These are phyloP conservation scores for Jatropha curcas DNA, from an alignment of 345 rosid genomes.

Conservation along the genomic window DNA sequence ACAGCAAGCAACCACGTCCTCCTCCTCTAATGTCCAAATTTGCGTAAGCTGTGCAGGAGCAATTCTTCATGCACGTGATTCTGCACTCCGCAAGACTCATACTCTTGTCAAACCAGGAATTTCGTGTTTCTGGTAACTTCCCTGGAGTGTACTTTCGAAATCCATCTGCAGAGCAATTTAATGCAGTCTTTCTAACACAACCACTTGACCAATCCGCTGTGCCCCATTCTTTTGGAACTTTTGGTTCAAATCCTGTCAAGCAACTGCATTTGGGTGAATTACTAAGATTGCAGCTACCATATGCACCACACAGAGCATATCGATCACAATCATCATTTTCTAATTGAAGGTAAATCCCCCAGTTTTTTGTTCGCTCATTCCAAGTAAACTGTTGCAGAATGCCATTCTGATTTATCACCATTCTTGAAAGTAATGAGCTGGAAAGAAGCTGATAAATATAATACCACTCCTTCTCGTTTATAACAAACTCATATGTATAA, in stretches of 20 bases:
- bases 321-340: neutral
- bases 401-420: neutral
- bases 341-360: neutral
- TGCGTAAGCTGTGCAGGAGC: slow-evolving; percentile 2
- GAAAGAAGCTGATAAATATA: neutral
- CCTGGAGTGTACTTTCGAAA: neutral
- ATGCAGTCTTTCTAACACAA: neutral
- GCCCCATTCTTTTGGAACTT: neutral
- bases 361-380: neutral
- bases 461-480: neutral
- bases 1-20: slow-evolving; percentile 10
- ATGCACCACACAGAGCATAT: neutral
- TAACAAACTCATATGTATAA: neutral
- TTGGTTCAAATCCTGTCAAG: slow-evolving; percentile 1
- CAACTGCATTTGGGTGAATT: neutral
- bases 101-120: neutral
- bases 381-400: neutral
- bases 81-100: neutral
- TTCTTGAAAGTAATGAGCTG: neutral
- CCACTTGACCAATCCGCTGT: neutral
- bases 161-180: neutral
- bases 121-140: slow-evolving; percentile 4
- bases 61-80: neutral
- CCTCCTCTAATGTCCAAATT: neutral
- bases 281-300: neutral